Evolutionary conservation across 768 basidiomycete species (phyloP).

Genomic region (Hericium coralloides): DNA sequence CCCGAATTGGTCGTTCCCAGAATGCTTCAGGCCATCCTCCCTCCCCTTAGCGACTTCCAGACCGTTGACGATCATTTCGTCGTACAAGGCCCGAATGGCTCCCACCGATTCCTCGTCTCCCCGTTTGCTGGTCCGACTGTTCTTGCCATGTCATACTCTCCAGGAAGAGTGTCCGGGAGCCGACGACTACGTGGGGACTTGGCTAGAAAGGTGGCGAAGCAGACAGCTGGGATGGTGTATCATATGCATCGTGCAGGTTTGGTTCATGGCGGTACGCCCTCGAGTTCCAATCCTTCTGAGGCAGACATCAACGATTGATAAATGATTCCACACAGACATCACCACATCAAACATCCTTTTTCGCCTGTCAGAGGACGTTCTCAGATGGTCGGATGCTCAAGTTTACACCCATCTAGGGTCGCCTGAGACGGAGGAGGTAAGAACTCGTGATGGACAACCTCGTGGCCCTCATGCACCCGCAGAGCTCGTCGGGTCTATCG

Average conservation of each 20-base stretch:
- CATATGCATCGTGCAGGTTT: neutral
- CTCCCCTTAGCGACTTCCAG: slow-evolving; percentile 21
- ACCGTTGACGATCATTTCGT: slow-evolving; percentile 35
- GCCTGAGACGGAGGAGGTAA: slow-evolving; percentile 24
- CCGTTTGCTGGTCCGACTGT: slow-evolving; percentile 36
- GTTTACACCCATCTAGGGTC: slow-evolving; percentile 24
- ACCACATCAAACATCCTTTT: neutral
- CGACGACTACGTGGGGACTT: slow-evolving; percentile 26
- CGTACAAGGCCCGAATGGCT: slow-evolving; percentile 39
- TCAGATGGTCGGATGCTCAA: slow-evolving; percentile 26
- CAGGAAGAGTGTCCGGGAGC: slow-evolving; percentile 23
- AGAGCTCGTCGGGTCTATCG: slow-evolving; percentile 22
- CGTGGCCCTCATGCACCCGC: slow-evolving; percentile 22
- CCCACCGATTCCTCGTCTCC: slow-evolving; percentile 40
- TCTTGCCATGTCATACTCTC: slow-evolving; percentile 23
- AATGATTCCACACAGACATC: neutral
- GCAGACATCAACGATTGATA: neutral
- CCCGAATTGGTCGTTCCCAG: neutral
- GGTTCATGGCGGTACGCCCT: neutral
- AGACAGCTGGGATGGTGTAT: slow-evolving; percentile 9
- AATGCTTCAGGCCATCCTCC: neutral
- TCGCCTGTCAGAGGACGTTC: slow-evolving; percentile 8
- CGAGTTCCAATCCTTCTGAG: neutral
- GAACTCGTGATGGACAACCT: slow-evolving; percentile 16
- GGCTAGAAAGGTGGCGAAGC: slow-evolving; percentile 28